Percentiles rank a stretch among this genome's conserved stretches.
Evolutionary conservation across 768 basidiomycete species (phyloP).

Genomic region (Pisolithus tinctorius): DNA sequence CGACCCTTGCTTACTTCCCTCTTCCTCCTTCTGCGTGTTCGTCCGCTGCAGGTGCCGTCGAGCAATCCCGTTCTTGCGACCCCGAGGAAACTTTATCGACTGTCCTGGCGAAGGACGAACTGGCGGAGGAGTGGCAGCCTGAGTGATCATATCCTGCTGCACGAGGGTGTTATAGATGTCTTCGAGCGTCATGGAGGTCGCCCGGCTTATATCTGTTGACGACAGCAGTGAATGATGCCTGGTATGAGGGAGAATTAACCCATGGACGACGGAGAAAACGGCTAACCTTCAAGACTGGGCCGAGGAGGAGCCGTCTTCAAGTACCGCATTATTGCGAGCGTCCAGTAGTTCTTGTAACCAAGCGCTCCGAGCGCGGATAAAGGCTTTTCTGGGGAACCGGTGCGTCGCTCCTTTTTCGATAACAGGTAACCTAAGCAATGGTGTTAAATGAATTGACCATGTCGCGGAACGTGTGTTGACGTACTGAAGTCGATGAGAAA

Average conservation of each 20-base stretch:
- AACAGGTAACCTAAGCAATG: slow-evolving; percentile 76
- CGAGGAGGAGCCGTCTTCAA: slow-evolving; percentile 52
- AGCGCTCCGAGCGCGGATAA: slow-evolving; percentile 87
- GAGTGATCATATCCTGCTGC: slow-evolving; percentile 70
- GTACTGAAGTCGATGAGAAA: slow-evolving; percentile 95
- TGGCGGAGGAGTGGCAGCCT: slow-evolving; percentile 40
- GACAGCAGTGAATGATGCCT: slow-evolving; percentile 13
- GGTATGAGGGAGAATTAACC: slow-evolving; percentile 11
- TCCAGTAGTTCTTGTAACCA: slow-evolving; percentile 97
- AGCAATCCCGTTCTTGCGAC: slow-evolving; percentile 57
- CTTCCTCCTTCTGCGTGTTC: slow-evolving; percentile 38
- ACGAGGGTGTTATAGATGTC: slow-evolving; percentile 74
- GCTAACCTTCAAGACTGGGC: slow-evolving; percentile 69
- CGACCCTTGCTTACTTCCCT: slow-evolving; percentile 32
- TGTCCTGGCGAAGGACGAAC: slow-evolving; percentile 70
- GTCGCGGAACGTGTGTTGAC: slow-evolving; percentile 5
- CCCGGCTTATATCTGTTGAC: slow-evolving; percentile 66
- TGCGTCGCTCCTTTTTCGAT: slow-evolving; percentile 87
- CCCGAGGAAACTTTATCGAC: slow-evolving; percentile 66
- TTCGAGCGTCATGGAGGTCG: slow-evolving; percentile 87
- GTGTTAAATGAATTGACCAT: slow-evolving; percentile 1
- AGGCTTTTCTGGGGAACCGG: slow-evolving; percentile 94
- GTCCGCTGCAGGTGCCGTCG: slow-evolving; percentile 56
- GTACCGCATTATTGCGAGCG: slow-evolving; percentile 77
- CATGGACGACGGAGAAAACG: slow-evolving; percentile 6